These are phyloP conservation scores for Mycena citricolor DNA, from an alignment of 1,284 basidiomycete genomes.

Conservation along the genomic window DNA sequence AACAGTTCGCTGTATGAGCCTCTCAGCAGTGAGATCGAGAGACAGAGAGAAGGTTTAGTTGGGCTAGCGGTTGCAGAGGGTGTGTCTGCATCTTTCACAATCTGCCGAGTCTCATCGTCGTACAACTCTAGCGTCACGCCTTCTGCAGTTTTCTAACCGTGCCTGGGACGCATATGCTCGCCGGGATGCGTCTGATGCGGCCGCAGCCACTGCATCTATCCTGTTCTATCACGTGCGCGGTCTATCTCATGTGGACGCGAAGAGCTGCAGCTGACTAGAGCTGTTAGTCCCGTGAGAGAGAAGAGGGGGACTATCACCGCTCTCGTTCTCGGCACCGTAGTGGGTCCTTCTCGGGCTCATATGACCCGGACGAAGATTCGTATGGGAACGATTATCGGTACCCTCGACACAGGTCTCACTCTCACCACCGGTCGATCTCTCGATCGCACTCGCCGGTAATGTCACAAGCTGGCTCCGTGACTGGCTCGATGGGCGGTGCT, in stretches of 20 bases:
- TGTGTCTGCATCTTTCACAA: constrained; percentile 24
- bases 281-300: constrained; percentile 37
- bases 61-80: constrained; percentile 67
- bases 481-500: too few relatives aligned
- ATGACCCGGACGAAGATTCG: constrained; percentile 32
- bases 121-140: constrained; percentile 37
- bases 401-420: constrained; percentile 29
- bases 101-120: constrained; percentile 7
- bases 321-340: constrained; percentile 37
- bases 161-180: constrained; percentile 43
- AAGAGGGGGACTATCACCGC: constrained; percentile 29
- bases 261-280: too few relatives aligned
- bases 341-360: constrained; percentile 25
- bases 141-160: constrained; percentile 46
- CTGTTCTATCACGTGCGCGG: constrained; percentile 45
- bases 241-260: too few relatives aligned
- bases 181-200: constrained; percentile 50
- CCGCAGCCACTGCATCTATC: constrained; percentile 55
- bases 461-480: too few relatives aligned
- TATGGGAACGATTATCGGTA: constrained; percentile 39
- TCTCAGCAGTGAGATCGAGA: constrained; percentile 49
- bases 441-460: constrained; percentile 24
- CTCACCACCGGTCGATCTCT: constrained; percentile 31
- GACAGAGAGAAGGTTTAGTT: constrained; percentile 59
- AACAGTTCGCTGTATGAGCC: constrained; percentile 53